Evolutionary conservation across 306 rosid species (phyloP).

Genomic region (Medicago lupulina): DNA sequence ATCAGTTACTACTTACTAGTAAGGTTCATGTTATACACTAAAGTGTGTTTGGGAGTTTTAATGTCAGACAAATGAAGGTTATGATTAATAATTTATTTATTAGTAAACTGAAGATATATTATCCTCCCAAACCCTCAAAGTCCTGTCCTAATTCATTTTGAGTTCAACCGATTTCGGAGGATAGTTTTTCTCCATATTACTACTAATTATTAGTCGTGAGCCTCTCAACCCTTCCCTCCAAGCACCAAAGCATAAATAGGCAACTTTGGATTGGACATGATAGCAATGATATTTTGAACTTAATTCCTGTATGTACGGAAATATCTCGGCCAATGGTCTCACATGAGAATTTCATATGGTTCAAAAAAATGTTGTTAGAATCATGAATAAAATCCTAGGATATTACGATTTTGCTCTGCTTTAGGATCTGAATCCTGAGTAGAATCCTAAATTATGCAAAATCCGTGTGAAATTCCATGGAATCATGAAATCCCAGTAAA

Average conservation of each 20-base stretch:
- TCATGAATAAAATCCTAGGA: too few species aligned
- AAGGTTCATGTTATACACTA: slow-evolving; percentile 8
- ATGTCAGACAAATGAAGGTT: not conserved
- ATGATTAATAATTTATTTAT: not conserved
- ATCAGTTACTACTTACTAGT: not conserved
- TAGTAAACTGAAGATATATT: not conserved
- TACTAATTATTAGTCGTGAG: not conserved
- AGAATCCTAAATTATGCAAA: too few species aligned
- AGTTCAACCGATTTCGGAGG: not conserved
- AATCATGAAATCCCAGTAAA: too few species aligned
- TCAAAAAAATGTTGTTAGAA: too few species aligned
- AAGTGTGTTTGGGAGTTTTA: not conserved
- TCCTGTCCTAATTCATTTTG: not conserved
- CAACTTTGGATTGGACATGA: too few species aligned
- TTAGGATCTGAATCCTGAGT: too few species aligned
- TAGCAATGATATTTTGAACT: too few species aligned
- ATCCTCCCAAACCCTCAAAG: not conserved
- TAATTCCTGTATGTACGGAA: too few species aligned
- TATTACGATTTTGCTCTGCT: too few species aligned
- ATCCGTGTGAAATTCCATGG: too few species aligned
- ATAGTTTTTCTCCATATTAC: not conserved
- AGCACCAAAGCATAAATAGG: not conserved
- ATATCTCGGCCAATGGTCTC: not conserved
- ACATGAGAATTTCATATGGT: not conserved
- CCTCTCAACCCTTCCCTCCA: not conserved